Evolutionary conservation across 176 grass and related monocot genomes (phyloP).

Genomic region (Zea luxurians): DNA sequence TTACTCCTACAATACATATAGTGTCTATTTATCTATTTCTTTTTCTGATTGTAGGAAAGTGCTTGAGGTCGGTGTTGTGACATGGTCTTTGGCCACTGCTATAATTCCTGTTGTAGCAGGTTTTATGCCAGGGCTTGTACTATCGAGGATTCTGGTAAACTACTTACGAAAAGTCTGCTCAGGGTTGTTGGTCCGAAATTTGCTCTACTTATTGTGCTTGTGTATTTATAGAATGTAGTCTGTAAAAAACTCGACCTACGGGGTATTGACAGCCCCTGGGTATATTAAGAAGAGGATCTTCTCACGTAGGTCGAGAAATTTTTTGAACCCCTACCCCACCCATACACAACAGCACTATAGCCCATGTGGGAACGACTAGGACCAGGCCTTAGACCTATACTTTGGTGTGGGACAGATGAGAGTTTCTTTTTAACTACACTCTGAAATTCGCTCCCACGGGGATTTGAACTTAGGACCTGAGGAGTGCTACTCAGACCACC

Average conservation of each 20-base stretch:
- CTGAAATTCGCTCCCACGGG: no score
- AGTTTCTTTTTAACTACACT: no score
- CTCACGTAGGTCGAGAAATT: no score
- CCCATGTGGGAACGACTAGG: no score
- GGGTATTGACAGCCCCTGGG: no score
- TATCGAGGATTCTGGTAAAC: conserved; percentile 89
- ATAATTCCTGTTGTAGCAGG: conserved; percentile 71
- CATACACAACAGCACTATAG: no score
- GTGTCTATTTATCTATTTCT: conserved; percentile 12
- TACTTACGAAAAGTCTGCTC: conserved; percentile 21
- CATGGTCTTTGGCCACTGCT: conserved; percentile 86
- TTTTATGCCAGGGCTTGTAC: conserved; percentile 87
- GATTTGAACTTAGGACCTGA: no score
- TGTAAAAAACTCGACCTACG: background rate
- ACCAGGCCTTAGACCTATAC: no score
- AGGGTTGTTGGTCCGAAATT: conserved; percentile 9
- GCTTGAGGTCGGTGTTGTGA: conserved; percentile 72
- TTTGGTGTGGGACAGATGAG: no score
- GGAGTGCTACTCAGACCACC: no score
- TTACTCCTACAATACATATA: conserved; percentile 16
- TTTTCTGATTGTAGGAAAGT: conserved; percentile 72
- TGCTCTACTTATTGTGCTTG: conserved; percentile 14
- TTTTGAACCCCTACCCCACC: no score
- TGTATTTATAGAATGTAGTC: conserved; percentile 2
- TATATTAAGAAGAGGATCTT: no score